phyloP scores from a whole-genome alignment of 1,284 basidiomycete genomes.

The Austropuccinia psidii region DNA sequence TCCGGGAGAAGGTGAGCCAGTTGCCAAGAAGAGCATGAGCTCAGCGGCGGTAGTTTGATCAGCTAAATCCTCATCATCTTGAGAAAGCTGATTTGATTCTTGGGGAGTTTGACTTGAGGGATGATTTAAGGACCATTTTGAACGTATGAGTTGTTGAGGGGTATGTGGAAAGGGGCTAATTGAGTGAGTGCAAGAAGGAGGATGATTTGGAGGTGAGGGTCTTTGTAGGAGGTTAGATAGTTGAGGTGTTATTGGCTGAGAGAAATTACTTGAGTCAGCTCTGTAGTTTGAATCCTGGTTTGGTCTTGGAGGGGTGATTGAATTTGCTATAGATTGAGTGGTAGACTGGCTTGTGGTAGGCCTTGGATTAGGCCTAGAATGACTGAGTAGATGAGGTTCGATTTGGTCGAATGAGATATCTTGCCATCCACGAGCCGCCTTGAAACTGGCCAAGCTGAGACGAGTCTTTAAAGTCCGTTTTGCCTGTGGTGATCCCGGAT shows the following conservation, averaged over 20 bases:
- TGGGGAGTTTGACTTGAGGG: conserved; percentile 3
- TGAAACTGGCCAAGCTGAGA: conserved; percentile 30
- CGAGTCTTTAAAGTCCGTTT: conserved; percentile 26
- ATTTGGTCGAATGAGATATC: conserved; percentile 30
- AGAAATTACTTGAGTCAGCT: neutral
- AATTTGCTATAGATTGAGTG: neutral
- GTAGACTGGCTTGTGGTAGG: neutral
- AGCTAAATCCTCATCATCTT: conserved; percentile 18
- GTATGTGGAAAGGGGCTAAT: conserved; percentile 5
- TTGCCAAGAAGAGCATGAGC: conserved; percentile 32
- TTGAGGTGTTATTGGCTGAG: neutral
- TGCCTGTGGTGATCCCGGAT: conserved; percentile 14
- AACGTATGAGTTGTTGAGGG: conserved; percentile 13
- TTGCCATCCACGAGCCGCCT: conserved; percentile 31
- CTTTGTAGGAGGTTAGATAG: neutral
- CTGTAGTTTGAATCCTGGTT: neutral
- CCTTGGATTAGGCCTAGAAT: neutral
- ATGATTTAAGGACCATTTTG: conserved; percentile 14
- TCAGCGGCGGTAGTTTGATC: conserved; percentile 27
- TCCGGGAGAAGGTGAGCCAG: conserved; percentile 25
- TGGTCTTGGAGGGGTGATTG: neutral
- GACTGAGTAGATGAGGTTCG: conserved; percentile 5
- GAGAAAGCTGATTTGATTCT: neutral
- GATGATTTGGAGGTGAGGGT: neutral
- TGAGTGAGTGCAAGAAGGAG: neutral